Evolutionary conservation across 108 stramenopile genomes (phyloP).

Genomic region (Cyclotella cryptica): DNA sequence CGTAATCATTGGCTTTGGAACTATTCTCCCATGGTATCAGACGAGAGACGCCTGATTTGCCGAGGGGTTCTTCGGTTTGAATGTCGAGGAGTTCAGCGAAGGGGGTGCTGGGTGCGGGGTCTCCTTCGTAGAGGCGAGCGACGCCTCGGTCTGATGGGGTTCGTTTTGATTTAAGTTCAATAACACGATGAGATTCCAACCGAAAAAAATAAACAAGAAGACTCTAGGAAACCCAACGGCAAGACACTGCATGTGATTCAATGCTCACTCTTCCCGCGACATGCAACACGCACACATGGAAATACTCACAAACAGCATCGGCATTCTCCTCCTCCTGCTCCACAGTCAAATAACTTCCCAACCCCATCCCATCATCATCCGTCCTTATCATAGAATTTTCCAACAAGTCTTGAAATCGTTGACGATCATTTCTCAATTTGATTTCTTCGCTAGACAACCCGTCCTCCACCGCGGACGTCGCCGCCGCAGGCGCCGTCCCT

Average conservation of each 20-base stretch:
- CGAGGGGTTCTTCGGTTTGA: constrained; percentile 63
- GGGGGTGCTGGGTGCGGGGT: constrained; percentile 73
- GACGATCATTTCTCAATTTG: constrained; percentile 76
- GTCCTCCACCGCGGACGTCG: neutral
- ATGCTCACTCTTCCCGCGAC: too few relatives aligned
- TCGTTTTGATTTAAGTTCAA: constrained; percentile 1
- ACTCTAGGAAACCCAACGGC: neutral
- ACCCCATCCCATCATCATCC: constrained; percentile 43
- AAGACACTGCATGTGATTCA: too few relatives aligned
- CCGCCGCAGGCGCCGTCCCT: neutral
- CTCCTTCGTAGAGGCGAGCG: constrained; percentile 79
- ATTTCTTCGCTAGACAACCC: constrained; percentile 69
- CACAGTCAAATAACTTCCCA: constrained; percentile 61
- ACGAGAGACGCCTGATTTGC: constrained; percentile 45
- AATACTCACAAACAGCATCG: constrained; percentile 58
- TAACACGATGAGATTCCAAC: neutral
- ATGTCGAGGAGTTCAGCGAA: constrained; percentile 71
- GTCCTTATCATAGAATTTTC: constrained; percentile 43
- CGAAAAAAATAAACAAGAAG: constrained; percentile 5
- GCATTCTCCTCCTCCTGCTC: constrained; percentile 86
- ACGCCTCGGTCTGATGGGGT: constrained; percentile 45
- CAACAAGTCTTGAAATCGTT: constrained; percentile 77
- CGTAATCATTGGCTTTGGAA: constrained; percentile 48
- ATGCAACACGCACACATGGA: neutral
- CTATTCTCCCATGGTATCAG: constrained; percentile 66